Evolutionary conservation across 192 early-diverging fungal species (phyloP).

Genomic region (Chytriomyces sp.): DNA sequence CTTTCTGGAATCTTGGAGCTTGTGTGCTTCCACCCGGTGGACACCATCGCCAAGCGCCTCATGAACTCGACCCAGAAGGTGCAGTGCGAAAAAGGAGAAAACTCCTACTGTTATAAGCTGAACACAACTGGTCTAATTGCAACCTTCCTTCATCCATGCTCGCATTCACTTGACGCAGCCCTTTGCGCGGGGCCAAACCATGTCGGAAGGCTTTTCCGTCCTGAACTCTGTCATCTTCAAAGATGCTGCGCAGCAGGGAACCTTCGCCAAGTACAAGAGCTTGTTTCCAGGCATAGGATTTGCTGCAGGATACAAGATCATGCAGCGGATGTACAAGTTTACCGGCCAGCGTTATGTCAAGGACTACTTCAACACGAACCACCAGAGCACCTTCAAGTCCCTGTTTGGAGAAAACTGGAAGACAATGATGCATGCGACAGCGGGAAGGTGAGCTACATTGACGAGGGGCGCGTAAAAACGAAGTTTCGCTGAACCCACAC

Average conservation of each 20-base stretch:
- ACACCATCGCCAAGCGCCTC: conserved; percentile 95
- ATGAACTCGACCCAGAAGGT: conserved; percentile 92
- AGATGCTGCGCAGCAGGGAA: conserved; percentile 75
- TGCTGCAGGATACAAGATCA: conserved; percentile 97
- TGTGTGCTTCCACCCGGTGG: conserved; percentile 95
- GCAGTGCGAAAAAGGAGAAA: not conserved
- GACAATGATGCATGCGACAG: conserved; percentile 97
- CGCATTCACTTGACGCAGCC: conserved; percentile 12
- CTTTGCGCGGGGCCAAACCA: conserved; percentile 67
- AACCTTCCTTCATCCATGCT: not conserved
- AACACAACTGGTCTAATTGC: not conserved
- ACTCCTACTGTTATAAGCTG: not conserved
- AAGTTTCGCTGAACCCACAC: conserved; percentile 12
- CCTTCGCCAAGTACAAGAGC: conserved; percentile 83
- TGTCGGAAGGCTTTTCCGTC: conserved; percentile 65
- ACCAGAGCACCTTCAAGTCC: conserved; percentile 72
- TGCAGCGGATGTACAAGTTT: conserved; percentile 98
- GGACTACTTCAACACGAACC: conserved; percentile 86
- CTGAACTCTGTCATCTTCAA: conserved; percentile 90
- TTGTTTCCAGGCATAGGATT: conserved; percentile 97
- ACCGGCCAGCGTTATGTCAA: conserved; percentile 96
- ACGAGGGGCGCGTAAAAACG: not conserved
- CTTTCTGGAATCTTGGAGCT: conserved; percentile 94
- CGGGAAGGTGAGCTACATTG: conserved; percentile 62
- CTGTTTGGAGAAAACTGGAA: conserved; percentile 94